Conservation (phyloP, 352 stramenopile genomes). For the Halophytophthora polymorphica region DNA sequence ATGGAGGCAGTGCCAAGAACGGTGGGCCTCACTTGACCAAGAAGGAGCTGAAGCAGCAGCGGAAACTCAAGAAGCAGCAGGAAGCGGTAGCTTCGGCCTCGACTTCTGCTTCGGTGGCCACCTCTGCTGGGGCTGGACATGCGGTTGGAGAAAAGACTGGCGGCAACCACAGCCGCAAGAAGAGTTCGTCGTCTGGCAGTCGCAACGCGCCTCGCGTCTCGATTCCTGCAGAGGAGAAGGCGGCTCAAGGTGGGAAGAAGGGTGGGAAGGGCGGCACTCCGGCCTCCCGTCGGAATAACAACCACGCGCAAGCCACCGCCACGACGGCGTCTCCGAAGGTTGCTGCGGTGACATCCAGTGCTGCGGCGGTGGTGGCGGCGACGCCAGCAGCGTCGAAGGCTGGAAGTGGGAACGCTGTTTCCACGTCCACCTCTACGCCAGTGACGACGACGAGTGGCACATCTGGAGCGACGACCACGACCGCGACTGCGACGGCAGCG, state of each 20-base stretch:
- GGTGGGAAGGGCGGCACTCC: slow-evolving; percentile 30
- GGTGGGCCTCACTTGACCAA: slow-evolving; percentile 38
- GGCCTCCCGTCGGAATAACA: slow-evolving; percentile 28
- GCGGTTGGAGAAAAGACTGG: slow-evolving; percentile 21
- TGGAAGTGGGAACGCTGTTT: background rate
- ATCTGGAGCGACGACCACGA: background rate
- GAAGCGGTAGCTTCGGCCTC: slow-evolving; percentile 21
- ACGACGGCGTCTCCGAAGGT: slow-evolving; percentile 14
- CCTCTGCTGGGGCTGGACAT: slow-evolving; percentile 4
- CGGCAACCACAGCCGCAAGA: slow-evolving; percentile 19
- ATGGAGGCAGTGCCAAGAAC: slow-evolving; percentile 19
- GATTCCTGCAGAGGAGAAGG: slow-evolving; percentile 41
- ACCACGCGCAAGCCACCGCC: slow-evolving; percentile 10
- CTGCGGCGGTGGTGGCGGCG: background rate
- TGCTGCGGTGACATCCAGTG: slow-evolving; percentile 1
- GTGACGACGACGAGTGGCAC: background rate
- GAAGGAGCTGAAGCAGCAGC: slow-evolving; percentile 68
- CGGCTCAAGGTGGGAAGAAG: slow-evolving; percentile 35
- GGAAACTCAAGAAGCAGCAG: slow-evolving; percentile 70
- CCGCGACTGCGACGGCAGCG: too few relatives aligned
- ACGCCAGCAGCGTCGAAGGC: background rate
- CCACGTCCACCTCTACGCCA: background rate
- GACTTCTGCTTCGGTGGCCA: slow-evolving; percentile 1
- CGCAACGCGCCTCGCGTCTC: slow-evolving; percentile 21
- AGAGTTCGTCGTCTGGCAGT: slow-evolving; percentile 12